Conservation (phyloP, 768 basidiomycete genomes). For the Amanita inopinata region DNA sequence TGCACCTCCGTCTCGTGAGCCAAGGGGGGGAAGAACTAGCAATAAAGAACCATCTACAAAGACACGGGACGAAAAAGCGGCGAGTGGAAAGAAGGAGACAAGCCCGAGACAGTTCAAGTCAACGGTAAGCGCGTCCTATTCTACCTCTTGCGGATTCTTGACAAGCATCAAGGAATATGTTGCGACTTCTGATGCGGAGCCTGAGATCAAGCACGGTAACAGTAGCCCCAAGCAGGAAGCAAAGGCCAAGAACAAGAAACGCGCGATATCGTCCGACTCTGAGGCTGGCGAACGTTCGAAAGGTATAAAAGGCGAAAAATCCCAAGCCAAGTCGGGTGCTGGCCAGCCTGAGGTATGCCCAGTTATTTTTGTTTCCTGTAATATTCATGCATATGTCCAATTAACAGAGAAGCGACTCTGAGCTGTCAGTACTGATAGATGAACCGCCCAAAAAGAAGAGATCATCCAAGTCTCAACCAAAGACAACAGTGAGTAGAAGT, state of each 20-base stretch:
- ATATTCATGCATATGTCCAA: slow-evolving; percentile 6
- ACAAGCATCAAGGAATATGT: background rate
- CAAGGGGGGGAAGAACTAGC: background rate
- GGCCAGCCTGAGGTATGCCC: background rate
- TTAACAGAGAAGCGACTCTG: slow-evolving; percentile 43
- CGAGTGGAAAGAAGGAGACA: slow-evolving; percentile 12
- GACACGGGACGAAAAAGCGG: background rate
- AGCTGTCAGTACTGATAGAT: slow-evolving; percentile 50
- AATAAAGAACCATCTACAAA: background rate
- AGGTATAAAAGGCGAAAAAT: background rate
- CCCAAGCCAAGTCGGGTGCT: background rate
- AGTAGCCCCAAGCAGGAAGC: background rate
- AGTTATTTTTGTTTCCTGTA: background rate
- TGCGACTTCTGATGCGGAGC: slow-evolving; percentile 4
- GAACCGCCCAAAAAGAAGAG: slow-evolving; percentile 40
- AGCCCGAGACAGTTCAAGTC: slow-evolving; percentile 12
- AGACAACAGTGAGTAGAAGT: slow-evolving; percentile 21
- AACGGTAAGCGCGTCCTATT: background rate
- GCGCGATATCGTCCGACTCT: background rate
- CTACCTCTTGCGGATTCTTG: background rate
- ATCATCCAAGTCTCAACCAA: slow-evolving; percentile 2
- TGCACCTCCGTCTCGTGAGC: background rate
- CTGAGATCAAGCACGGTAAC: background rate
- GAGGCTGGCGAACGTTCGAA: slow-evolving; percentile 1
- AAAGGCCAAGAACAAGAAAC: background rate